Evolutionary conservation across 1,284 basidiomycete species (phyloP), one percentile per base, ranked within the genome.

Genomic region (Somion occarium): DNA sequence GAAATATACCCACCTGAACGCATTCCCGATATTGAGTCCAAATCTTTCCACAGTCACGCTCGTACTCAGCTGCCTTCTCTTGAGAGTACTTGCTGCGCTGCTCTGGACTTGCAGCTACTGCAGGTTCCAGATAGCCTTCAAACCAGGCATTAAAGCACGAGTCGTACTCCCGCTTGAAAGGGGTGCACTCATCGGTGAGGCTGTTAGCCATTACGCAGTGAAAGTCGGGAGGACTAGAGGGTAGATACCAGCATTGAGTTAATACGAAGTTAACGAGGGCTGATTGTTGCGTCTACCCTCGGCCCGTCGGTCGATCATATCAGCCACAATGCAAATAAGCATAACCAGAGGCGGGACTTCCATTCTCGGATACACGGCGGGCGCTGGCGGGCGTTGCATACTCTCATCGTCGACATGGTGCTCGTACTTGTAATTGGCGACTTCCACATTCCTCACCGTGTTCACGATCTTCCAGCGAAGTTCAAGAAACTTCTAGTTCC

Each of bases 401-500:
- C 30, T 34, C 7, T 34, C 30, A 34, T 7, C 30, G 15, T 34
- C 30, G 30, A 34, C 7, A 82, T 82, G 80, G 93, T 96, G 53
- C 85, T 97, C 59, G 92, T 97, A 44, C 88, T 97, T 55, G 83
- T 95, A 62, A 92, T 97, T 60, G 93, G 94, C 51, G 94, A 98
- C 75, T 80, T 97, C 15, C 93, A 96, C 67, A 96, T 97, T 63
- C 94, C 94, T 1, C 87, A 91, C 64, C 75, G 89, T 46, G 77
- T 81, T 1, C 91, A 96, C 65, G 96, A 98, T 66, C 79, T 99
- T 3, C 95, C 96, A 0, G 76, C 83, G 19, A 98, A 98, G 73
- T 99, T 99, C 74, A 96, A 96, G 73, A 98, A 98, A 67, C 85
- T 99, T 0, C 78, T 99, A 0, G 93, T 95, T 2, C 85, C 96